Evolutionary conservation across 129 eudicot species (phyloP).

Genomic region (Glebionis coronaria): DNA sequence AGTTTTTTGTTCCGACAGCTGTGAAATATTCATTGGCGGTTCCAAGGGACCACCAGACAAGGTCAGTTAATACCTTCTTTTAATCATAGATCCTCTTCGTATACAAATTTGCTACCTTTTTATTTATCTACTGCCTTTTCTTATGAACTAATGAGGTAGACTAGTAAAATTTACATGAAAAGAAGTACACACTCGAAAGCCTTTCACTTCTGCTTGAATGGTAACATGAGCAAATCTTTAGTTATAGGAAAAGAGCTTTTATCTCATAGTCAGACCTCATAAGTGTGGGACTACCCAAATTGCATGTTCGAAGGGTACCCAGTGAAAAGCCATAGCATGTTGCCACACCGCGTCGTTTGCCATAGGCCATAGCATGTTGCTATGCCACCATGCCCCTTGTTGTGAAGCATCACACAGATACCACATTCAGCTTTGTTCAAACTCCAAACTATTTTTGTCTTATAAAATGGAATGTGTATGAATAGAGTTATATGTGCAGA

Average conservation of each 20-base stretch:
- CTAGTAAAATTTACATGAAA: neutral
- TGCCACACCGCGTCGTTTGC: too few species aligned
- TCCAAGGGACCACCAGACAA: conserved; percentile 93
- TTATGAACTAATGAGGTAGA: neutral
- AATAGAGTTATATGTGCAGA: neutral
- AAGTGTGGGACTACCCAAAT: neutral
- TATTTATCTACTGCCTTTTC: neutral
- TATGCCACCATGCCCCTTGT: too few species aligned
- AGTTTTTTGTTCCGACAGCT: conserved; percentile 46
- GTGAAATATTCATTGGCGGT: conserved; percentile 90
- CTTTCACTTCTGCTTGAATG: neutral
- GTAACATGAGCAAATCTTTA: neutral
- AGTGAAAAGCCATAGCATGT: too few species aligned
- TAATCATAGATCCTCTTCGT: neutral
- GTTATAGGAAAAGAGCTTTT: too few species aligned
- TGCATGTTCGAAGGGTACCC: neutral
- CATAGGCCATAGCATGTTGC: too few species aligned
- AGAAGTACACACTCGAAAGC: neutral
- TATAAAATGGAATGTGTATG: neutral
- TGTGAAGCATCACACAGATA: too few species aligned
- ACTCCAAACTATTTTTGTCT: too few species aligned
- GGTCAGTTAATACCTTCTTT: conserved; percentile 49
- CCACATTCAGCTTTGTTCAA: too few species aligned
- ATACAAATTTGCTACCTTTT: neutral
- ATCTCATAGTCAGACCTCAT: neutral